Evolutionary conservation across 257 asterid species (phyloP).

Genomic region (Forsythia viridissima): DNA sequence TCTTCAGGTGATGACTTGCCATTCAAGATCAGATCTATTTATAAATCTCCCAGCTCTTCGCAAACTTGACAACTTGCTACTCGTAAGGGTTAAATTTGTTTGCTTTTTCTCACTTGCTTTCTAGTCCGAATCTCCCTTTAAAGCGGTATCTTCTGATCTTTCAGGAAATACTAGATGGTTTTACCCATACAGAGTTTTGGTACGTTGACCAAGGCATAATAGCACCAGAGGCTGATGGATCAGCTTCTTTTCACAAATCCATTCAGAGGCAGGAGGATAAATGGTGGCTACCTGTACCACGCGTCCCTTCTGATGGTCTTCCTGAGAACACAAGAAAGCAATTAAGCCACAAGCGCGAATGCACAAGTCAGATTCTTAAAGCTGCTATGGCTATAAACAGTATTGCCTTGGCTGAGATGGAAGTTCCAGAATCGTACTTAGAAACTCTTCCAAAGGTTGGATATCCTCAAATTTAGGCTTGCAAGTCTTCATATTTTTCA

Average conservation of each 20-base stretch:
- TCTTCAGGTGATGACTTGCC: constrained; percentile 80
- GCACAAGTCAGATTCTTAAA: constrained; percentile 82
- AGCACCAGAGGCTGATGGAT: constrained; percentile 66
- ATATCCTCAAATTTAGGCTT: constrained; percentile 2
- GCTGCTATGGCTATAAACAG: constrained; percentile 84
- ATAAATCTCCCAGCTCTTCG: constrained; percentile 92
- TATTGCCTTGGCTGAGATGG: constrained; percentile 83
- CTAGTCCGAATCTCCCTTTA: not conserved
- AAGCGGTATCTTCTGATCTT: not conserved
- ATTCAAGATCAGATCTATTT: constrained; percentile 69
- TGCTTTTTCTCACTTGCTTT: not conserved
- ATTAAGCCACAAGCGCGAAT: constrained; percentile 71
- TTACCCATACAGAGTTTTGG: constrained; percentile 72
- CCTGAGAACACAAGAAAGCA: constrained; percentile 57
- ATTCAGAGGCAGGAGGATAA: constrained; percentile 79
- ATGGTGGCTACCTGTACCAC: constrained; percentile 99
- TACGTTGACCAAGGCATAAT: constrained; percentile 81
- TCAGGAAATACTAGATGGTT: constrained; percentile 83
- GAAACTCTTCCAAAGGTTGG: constrained; percentile 92
- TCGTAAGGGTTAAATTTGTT: constrained; percentile 53
- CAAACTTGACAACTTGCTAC: constrained; percentile 86
- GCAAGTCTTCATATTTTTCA: not conserved
- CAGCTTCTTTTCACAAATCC: constrained; percentile 60
- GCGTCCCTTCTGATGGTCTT: constrained; percentile 82
- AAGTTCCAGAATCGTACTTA: constrained; percentile 82